Evolutionary conservation across 805 yeast genomes (phyloP).

Genomic region (Komagataella kurtzmanii): DNA sequence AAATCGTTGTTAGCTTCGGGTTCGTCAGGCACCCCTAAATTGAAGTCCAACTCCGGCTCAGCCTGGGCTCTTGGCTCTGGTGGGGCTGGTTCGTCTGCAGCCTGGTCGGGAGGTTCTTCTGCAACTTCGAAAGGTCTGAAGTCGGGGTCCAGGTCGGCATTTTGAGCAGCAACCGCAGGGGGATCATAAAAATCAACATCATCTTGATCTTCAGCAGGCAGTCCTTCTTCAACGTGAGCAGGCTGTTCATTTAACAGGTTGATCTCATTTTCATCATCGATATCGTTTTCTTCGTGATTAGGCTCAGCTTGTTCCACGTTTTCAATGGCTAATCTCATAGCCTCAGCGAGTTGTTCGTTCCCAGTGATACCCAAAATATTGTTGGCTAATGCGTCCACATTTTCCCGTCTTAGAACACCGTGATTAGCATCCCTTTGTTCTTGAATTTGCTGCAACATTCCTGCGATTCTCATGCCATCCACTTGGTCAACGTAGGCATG

Average conservation of each 20-base stretch:
- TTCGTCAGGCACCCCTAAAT: background rate
- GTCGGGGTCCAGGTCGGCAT: constrained; percentile 6
- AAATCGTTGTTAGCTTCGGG: background rate
- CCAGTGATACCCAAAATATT: background rate
- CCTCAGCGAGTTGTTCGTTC: background rate
- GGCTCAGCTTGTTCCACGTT: constrained; percentile 4
- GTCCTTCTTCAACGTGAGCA: background rate
- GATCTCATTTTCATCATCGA: constrained; percentile 3
- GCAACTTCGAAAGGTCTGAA: background rate
- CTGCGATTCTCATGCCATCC: background rate
- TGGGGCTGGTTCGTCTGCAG: background rate
- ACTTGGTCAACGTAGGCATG: background rate
- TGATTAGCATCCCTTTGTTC: background rate
- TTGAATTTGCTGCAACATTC: background rate
- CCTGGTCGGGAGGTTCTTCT: background rate
- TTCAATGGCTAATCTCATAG: background rate
- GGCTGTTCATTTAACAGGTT: background rate
- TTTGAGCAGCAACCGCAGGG: constrained; percentile 13
- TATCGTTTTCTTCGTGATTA: constrained; percentile 12
- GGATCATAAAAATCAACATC: background rate
- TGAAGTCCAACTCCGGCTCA: background rate
- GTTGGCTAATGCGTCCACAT: background rate
- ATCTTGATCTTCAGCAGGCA: background rate
- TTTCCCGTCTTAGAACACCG: background rate
- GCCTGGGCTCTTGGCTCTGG: background rate